Conservation (phyloP, 495 filamentous ascomycete genomes). For the Penicillium salamii region DNA sequence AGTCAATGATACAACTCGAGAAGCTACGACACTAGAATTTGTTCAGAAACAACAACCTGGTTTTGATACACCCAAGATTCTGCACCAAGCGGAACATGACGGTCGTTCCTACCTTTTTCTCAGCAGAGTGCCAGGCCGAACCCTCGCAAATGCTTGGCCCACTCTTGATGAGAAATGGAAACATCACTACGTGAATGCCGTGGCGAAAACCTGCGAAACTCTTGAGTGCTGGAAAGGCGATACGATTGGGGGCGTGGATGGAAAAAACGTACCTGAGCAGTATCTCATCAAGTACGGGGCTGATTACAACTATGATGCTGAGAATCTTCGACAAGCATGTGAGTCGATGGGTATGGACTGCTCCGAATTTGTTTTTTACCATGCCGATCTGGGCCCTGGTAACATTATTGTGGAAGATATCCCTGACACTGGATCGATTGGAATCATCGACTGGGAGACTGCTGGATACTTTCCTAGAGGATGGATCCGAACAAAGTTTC, state of each 20-base stretch:
- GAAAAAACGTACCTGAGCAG: conserved; percentile 2
- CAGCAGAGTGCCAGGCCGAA: conserved; percentile 7
- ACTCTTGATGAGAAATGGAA: conserved; percentile 8
- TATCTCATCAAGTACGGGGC: conserved; percentile 7
- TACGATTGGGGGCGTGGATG: conserved; percentile 9
- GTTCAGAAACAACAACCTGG: conserved; percentile 6
- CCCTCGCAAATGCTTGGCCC: conserved; percentile 10
- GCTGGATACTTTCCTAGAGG: conserved; percentile 29
- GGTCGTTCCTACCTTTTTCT: conserved; percentile 9
- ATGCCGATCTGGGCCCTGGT: conserved; percentile 32
- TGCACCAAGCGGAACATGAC: conserved; percentile 4
- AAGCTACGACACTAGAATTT: conserved; percentile 10
- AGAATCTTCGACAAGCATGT: conserved; percentile 9
- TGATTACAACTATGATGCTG: conserved; percentile 1
- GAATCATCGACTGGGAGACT: conserved; percentile 36
- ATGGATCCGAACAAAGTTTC: conserved; percentile 32
- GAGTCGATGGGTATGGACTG: conserved; percentile 26
- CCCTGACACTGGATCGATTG: conserved; percentile 20
- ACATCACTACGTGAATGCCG: conserved; percentile 8
- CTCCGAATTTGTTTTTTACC: conserved; percentile 32
- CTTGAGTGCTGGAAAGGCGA: conserved; percentile 4
- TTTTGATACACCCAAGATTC: neutral
- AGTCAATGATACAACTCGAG: conserved; percentile 4
- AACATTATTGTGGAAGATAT: conserved; percentile 29
- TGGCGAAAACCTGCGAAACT: conserved; percentile 7